Conservation (phyloP, 345 rosid species). For the Cardamine occulta region DNA sequence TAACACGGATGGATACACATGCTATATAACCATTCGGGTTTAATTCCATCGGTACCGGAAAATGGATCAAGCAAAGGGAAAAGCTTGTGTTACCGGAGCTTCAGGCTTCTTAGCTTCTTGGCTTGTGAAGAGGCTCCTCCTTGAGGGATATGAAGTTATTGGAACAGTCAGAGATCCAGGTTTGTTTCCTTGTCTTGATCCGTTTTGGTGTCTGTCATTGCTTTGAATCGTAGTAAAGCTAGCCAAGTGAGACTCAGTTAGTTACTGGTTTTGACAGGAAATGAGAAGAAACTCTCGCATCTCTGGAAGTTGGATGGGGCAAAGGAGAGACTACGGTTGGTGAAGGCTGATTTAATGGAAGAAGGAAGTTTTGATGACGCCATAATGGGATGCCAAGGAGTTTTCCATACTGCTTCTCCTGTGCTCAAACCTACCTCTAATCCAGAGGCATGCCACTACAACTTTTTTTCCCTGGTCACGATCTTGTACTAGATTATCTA, state of each 20-base stretch:
- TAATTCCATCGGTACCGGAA: conserved; percentile 6
- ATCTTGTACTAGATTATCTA: neutral
- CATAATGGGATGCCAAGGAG: conserved; percentile 77
- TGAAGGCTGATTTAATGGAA: conserved; percentile 75
- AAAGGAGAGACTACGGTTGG: conserved; percentile 72
- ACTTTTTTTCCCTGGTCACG: neutral
- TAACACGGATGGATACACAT: conserved; percentile 9
- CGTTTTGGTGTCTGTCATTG: neutral
- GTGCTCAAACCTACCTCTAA: conserved; percentile 72
- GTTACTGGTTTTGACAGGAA: conserved; percentile 45
- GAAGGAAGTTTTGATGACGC: conserved; percentile 85
- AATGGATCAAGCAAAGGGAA: conserved; percentile 53
- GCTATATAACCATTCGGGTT: conserved; percentile 18
- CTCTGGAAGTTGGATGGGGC: conserved; percentile 85
- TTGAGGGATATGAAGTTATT: conserved; percentile 72
- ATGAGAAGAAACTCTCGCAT: conserved; percentile 72
- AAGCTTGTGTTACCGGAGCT: conserved; percentile 90
- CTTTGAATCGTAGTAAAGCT: neutral
- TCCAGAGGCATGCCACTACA: conserved; percentile 63
- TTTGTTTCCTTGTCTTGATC: conserved; percentile 19
- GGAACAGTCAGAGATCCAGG: conserved; percentile 95
- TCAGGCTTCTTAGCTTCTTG: conserved; percentile 91
- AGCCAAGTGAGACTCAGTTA: neutral
- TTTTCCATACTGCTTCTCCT: conserved; percentile 96
- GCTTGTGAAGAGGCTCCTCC: conserved; percentile 83